A percentile compares a stretch with the other conserved stretches of the same genome.
These are phyloP conservation scores for Symbiodinium pilosum DNA, from an alignment of 73 alveolate species.

Conservation along the genomic window DNA sequence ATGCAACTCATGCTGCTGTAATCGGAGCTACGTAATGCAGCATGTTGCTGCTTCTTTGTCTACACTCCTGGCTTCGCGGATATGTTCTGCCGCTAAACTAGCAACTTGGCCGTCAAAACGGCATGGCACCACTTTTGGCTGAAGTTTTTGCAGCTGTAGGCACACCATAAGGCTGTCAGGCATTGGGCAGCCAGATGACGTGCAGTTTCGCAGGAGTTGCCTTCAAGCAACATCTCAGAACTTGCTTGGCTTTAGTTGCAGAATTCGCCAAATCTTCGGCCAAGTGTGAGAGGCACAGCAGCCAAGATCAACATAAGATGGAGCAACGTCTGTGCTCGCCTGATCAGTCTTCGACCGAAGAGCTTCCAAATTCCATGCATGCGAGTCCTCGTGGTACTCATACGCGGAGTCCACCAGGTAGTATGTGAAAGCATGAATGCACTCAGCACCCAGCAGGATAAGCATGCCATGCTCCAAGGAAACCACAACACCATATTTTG, in stretches of 20 bases:
- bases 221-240: too few relatives aligned
- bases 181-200: neutral
- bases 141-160: neutral
- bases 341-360: neutral
- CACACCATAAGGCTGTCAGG: neutral
- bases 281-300: slow-evolving; percentile 2
- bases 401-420: slow-evolving; percentile 51
- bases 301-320: neutral
- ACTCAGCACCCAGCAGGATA: slow-evolving; percentile 34
- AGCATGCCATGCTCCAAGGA: slow-evolving; percentile 72
- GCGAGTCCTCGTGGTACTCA: neutral
- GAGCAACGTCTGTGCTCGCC: neutral
- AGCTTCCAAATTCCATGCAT: neutral
- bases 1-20: too few relatives aligned
- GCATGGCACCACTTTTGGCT: too few relatives aligned
- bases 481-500: slow-evolving; percentile 70
- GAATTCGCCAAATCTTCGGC: neutral
- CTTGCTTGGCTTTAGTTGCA: neutral
- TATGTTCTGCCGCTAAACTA: too few relatives aligned
- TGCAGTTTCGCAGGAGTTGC: neutral
- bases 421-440: slow-evolving; percentile 44
- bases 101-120: too few relatives aligned
- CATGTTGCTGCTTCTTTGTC: too few relatives aligned
- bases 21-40: too few relatives aligned
- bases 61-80: too few relatives aligned